These are phyloP conservation scores for Melanomma pulvis-pyrius DNA, from an alignment of 495 filamentous ascomycete species.

Conservation along the genomic window DNA sequence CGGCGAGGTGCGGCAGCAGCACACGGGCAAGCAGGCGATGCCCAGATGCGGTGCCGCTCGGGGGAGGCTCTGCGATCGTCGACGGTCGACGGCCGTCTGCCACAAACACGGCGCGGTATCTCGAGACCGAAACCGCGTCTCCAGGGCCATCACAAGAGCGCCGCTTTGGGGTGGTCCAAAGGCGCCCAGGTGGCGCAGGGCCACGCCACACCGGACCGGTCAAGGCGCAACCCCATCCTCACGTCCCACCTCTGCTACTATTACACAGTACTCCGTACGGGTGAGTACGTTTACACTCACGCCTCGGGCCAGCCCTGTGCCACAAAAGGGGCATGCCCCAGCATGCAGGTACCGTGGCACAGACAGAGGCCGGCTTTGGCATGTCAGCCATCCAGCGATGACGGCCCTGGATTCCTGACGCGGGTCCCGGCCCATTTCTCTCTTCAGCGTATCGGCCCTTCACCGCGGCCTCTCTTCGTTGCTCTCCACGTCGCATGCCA, in stretches of 20 bases:
- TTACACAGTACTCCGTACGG: too few relatives aligned
- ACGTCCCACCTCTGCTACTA: too few relatives aligned
- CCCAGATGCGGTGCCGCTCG: neutral
- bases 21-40: neutral
- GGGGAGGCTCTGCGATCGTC: too few relatives aligned
- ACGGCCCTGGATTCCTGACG: neutral
- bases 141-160: too few relatives aligned
- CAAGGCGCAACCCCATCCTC: too few relatives aligned
- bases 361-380: neutral
- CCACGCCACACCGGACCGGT: too few relatives aligned
- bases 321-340: neutral
- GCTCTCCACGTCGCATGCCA: neutral
- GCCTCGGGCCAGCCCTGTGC: neutral
- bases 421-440: neutral
- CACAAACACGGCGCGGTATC: too few relatives aligned
- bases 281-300: neutral
- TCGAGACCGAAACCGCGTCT: too few relatives aligned
- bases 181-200: too few relatives aligned
- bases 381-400: neutral
- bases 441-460: neutral
- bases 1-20: neutral
- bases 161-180: too few relatives aligned
- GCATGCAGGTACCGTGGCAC: neutral
- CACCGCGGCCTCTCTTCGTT: neutral
- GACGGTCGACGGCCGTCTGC: neutral